Conservation (phyloP, 2,329 filamentous ascomycete genomes). For the Bipolaris victoriae region DNA sequence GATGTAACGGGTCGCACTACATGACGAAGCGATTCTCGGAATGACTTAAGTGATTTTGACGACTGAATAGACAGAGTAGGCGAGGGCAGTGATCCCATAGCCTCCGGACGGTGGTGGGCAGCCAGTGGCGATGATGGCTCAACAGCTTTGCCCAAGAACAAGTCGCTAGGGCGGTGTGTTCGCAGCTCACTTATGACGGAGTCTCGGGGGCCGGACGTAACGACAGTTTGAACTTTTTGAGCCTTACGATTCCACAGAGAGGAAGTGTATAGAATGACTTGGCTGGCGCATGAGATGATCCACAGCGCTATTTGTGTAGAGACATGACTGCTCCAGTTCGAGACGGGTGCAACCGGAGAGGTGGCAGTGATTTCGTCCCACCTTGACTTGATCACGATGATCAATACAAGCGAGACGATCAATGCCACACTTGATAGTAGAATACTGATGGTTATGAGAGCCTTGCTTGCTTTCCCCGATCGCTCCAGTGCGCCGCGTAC, state of each 20-base stretch:
- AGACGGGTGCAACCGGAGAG: constrained; percentile 22
- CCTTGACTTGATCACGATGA: constrained; percentile 36
- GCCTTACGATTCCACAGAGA: constrained; percentile 33
- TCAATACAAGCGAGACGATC: constrained; percentile 35
- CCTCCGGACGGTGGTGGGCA: constrained; percentile 7
- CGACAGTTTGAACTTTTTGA: constrained; percentile 26
- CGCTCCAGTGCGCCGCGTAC: constrained; percentile 31
- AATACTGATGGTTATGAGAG: constrained; percentile 31
- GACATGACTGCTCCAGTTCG: constrained; percentile 34
- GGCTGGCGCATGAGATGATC: constrained; percentile 39
- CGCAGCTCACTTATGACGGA: constrained; percentile 47
- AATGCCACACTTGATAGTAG: constrained; percentile 33
- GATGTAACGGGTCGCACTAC: constrained; percentile 48
- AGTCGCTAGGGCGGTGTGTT: constrained; percentile 29
- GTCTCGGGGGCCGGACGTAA: constrained; percentile 39
- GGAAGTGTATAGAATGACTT: constrained; percentile 40
- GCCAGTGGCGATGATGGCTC: constrained; percentile 36
- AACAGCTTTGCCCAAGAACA: constrained; percentile 34
- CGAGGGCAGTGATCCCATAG: constrained; percentile 37
- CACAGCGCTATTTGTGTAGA: constrained; percentile 47
- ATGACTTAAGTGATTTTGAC: constrained; percentile 45
- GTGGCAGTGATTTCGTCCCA: constrained; percentile 25
- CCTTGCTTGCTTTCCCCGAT: constrained; percentile 24
- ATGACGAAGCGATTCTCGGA: constrained; percentile 47
- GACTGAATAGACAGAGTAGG: constrained; percentile 46